Conservation (phyloP, 1,284 basidiomycete genomes). For the Rhizoctonia solani region DNA sequence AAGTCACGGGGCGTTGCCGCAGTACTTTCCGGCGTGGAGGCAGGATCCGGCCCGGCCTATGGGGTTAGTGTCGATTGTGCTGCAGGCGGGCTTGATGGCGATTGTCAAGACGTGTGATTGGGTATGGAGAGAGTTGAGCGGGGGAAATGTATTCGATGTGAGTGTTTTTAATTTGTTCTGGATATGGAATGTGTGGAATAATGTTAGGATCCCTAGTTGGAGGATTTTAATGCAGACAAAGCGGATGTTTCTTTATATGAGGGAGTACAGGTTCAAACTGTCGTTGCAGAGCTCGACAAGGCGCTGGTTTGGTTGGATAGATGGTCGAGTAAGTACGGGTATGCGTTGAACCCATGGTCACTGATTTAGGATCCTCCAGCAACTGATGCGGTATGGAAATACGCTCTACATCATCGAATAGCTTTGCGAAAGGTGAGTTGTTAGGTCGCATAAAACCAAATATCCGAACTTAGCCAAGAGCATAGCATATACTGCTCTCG, state of each 20-base stretch:
- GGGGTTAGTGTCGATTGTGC: conserved; percentile 67
- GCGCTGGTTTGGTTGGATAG: conserved; percentile 56
- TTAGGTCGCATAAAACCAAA: not conserved
- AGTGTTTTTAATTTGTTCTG: conserved; percentile 44
- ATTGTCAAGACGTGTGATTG: conserved; percentile 84
- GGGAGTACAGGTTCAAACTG: conserved; percentile 60
- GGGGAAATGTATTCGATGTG: conserved; percentile 76
- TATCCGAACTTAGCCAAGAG: not conserved
- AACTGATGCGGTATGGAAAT: conserved; percentile 16
- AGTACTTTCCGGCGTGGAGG: conserved; percentile 27
- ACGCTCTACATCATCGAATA: conserved; percentile 40
- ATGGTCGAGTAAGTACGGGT: conserved; percentile 30
- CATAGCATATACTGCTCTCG: conserved; percentile 26
- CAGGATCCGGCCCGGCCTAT: conserved; percentile 49
- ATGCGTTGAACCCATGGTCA: too few species aligned
- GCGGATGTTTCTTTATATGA: conserved; percentile 80
- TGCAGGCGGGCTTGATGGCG: conserved; percentile 72
- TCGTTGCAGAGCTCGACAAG: conserved; percentile 64
- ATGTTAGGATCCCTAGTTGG: conserved; percentile 55
- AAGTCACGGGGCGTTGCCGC: conserved; percentile 2
- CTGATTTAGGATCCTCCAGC: too few species aligned
- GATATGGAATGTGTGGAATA: conserved; percentile 3
- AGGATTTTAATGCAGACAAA: conserved; percentile 89
- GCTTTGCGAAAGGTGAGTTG: conserved; percentile 50
- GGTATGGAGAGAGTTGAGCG: conserved; percentile 77